Evolutionary conservation across 2,329 filamentous ascomycete genomes (phyloP).

Genomic region (Aspergillus pseudoviridinutans): DNA sequence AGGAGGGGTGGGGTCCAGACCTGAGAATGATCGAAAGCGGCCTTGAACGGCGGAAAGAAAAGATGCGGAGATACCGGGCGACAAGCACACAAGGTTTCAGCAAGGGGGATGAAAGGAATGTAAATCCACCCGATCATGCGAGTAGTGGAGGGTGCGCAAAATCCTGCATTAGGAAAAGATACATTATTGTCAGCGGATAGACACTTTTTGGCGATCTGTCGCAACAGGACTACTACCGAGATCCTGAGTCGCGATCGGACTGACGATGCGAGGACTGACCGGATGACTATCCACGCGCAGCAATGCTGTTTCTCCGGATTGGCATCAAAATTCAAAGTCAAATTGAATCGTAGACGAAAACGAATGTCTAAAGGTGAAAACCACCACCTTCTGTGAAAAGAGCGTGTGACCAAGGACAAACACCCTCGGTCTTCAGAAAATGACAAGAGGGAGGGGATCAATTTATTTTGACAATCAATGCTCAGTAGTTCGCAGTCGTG

Average conservation of each 20-base stretch:
- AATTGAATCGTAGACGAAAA: not conserved
- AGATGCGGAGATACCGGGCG: not conserved
- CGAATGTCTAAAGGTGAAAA: not conserved
- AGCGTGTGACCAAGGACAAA: not conserved
- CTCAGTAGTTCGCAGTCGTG: not conserved
- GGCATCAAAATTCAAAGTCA: not conserved
- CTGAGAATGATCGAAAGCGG: not conserved
- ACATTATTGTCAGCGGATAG: not conserved
- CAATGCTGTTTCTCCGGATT: not conserved
- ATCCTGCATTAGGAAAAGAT: not conserved
- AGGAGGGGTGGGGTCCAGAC: not conserved
- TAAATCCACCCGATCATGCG: not conserved
- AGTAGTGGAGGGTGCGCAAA: not conserved
- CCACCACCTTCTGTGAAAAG: not conserved
- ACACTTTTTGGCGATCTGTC: not conserved
- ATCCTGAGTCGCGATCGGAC: not conserved
- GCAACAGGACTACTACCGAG: not conserved
- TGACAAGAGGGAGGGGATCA: not conserved
- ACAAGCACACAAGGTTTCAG: not conserved
- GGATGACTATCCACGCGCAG: not conserved
- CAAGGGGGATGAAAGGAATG: not conserved
- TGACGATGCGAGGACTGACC: not conserved
- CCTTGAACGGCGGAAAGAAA: not conserved
- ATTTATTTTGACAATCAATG: not conserved
- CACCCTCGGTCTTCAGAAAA: not conserved